Base-by-base conservation (phyloP, 2,329 filamentous ascomycete genomes). In the Neofusicoccum laricinum region DNA sequence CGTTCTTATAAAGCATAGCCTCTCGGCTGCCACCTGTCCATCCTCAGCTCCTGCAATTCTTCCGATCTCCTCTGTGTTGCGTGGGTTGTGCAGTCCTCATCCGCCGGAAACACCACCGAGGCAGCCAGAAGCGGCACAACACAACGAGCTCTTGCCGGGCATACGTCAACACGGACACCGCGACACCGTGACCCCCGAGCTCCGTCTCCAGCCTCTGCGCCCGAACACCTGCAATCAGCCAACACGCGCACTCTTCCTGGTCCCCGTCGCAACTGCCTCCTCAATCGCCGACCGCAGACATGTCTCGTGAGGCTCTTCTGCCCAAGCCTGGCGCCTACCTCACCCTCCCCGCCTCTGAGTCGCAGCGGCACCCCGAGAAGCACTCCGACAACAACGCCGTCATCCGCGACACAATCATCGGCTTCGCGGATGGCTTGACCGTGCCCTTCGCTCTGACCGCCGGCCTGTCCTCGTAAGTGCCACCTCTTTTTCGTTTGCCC, bases 381-480 rank as follows among this genome's bases (percentile, higher is more conserved):
- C 68, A 69, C 43, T 64, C 64, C 7, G 41, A 61, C 30, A 73
- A 81, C 69, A 76, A 75, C 66, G 77, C 80, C 64, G 71, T 86
- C 61, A 76, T 88, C 15, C 82, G 84, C 50, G 88, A 91, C 75
- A 82, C 88, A 67, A 92, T 90, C 66, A 88, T 93, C 69, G 90
- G 90, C 61, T 87, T 93, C 69, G 88, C 90, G 0, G 90, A 93
- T 71, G 90, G 90, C 15, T 82, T 93, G 69, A 93, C 90, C 0
- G 90, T 93, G 0, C 90, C 90, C 0, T 93, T 93, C 69, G 90
- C 90, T 15, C 80, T 93, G 41, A 92, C 89, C 0, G 90, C 91
- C 0, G 90, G 90, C 14, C 81, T 93, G 1, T 88, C 86, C 2
- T 84, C 83, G 68, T 68, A 62, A 43, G 58, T 4, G 8, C 7